Base-by-base conservation (phyloP, 805 yeast species). In the Yarrowia porcina region DNA sequence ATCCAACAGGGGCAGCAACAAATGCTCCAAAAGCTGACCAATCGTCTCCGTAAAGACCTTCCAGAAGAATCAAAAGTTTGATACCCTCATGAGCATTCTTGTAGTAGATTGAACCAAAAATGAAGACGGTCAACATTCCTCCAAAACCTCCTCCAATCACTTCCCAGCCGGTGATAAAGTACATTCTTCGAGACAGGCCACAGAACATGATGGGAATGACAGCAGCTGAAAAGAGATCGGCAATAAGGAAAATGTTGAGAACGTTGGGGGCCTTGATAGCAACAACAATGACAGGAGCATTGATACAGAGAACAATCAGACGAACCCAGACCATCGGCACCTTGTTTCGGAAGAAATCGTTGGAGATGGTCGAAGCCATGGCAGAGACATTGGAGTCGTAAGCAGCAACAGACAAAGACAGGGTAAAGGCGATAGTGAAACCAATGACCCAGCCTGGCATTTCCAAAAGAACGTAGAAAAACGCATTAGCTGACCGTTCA, bases 1-100 rank as follows among this genome's bases (percentile, higher is more conserved):
- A 90, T 23, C 93, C 96, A 41, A 86, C 79, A 6, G 97, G 97
- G 1, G 97, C 94, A 66, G 87, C 88, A 3, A 89, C 93, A 74
- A 92, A 92, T 1, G 97, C 97, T 21, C 96, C 97, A 76, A 92
- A 92, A 0, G 96, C 86, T 69, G 96, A 89, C 97, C 97, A 92
- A 72, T 92, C 97, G 59, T 80, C 82, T 6, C 82, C 77, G 70
- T 92, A 92, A 28, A 92, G 76, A 45, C 97, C 97, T 30, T 73
- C 64, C 50, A 71, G 69, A 61, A 92, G 79, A 64, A 92, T 76
- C 60, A 92, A 75, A 61, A 92, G 79, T 65, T 80, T 80, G 17
- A 88, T 97, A 68, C 97, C 97, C 65, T 85, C 88, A 61, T 75
- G 73, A 10, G 96, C 93, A 69, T 77, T 75, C 32, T 79, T 82